Percentiles rank a stretch among this genome's conserved stretches.
Evolutionary conservation across 371 early-diverging fungal species (phyloP).

Genomic region (Apophysomyces elegans): DNA sequence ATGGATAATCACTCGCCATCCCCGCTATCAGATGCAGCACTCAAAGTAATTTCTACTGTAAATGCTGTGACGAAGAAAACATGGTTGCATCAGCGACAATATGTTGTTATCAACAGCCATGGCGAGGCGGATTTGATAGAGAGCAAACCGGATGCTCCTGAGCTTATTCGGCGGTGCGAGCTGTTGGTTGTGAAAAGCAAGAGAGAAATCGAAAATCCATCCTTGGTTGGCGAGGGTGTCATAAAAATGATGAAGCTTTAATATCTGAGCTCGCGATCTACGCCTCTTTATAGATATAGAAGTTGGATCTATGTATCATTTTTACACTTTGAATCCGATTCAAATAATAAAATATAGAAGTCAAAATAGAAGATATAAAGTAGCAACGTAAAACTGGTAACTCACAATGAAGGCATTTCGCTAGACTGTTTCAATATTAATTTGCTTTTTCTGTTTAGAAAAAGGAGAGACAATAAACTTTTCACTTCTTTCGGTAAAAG

Average conservation of each 20-base stretch:
- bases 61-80: constrained; percentile 76
- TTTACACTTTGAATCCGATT: too few species aligned
- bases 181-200: constrained; percentile 69
- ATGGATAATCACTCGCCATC: constrained; percentile 12
- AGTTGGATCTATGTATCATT: too few species aligned
- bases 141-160: constrained; percentile 36
- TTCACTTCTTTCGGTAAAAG: too few species aligned
- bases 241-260: constrained; percentile 17
- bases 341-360: too few species aligned
- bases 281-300: too few species aligned
- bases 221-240: constrained; percentile 14
- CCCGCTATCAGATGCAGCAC: constrained; percentile 44
- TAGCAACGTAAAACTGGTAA: too few species aligned
- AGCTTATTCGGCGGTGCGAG: constrained; percentile 61
- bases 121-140: constrained; percentile 29
- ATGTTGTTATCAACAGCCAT: constrained; percentile 14
- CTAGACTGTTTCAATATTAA: too few species aligned
- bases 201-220: constrained; percentile 62
- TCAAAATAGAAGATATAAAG: too few species aligned
- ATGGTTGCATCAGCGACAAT: constrained; percentile 42
- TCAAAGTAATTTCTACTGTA: constrained; percentile 70
- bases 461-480: too few species aligned
- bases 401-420: too few species aligned
- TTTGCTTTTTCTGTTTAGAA: too few species aligned
- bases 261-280: too few species aligned